Base-by-base conservation (phyloP, 306 rosid genomes). In the Betula pendula region DNA sequence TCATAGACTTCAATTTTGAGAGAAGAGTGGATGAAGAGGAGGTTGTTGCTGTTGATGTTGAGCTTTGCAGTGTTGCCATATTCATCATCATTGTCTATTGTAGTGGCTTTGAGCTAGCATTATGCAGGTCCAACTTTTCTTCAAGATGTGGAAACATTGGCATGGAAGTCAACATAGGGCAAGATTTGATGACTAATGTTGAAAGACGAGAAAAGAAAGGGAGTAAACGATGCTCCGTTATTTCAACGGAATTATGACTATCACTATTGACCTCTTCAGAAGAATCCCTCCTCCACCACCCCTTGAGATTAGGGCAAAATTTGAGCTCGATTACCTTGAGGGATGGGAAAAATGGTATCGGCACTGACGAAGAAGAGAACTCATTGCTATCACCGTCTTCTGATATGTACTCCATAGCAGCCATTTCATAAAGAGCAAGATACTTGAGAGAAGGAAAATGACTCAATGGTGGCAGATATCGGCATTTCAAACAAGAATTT, bases 341-440 rank as follows among this genome's bases (percentile, higher is more conserved):
- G 60, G 84, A 79, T 19, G 79, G 87, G 53, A 79, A 79, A 66
- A 78, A 74, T 52, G 12, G 10, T n/a, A 52, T 1, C n/a, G 59
- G 59, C 12, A 5, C 25, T 12, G 20, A 49, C 29, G 5, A 62
- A 15, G 44, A 8, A 62, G 11, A 14, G 4, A 11, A 55, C 31
- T 22, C 17, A 25, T 4, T 53, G 0, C 20, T 7, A 8, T 9
- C 12, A 8, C 8, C 19, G 24, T 24, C 16, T 3, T 81, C 14
- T 40, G 20, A 25, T 51, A 81, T 43, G 81, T 5, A 82, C 4
- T 53, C 16, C 24, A 82, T 27, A 48, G 17, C 19, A 13, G 53
- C 16, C 72, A 82, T 22, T 0, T 70, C 22, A 0, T 11, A 0
- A 55, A 82, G 72, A 19, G 53, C 20, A 25, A 81, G 70, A 71